Evolutionary conservation across 441 rosid species (phyloP).

Genomic region (Populus hybrid): DNA sequence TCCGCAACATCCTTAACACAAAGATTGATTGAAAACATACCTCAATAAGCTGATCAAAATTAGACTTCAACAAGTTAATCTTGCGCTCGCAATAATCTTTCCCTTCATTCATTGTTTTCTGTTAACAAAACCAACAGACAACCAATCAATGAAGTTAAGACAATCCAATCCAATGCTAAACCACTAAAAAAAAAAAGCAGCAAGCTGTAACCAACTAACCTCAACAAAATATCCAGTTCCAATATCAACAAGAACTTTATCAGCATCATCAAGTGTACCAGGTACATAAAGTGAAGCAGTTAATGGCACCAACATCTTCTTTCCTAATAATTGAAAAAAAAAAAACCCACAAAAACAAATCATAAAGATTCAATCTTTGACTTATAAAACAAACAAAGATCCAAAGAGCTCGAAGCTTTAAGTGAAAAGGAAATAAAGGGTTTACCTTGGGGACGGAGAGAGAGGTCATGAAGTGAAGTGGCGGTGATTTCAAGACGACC

Average conservation of each 20-base stretch:
- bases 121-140: background rate
- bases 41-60: constrained; percentile 92
- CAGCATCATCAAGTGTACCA: constrained; percentile 76
- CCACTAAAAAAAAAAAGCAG: no score
- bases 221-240: constrained; percentile 97
- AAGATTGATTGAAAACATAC: constrained; percentile 28
- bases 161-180: background rate
- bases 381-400: background rate
- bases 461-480: constrained; percentile 77
- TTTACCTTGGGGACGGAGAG: constrained; percentile 67
- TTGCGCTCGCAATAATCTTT: constrained; percentile 45
- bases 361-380: background rate
- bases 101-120: constrained; percentile 82
- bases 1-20: no score
- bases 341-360: background rate
- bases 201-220: constrained; percentile 30
- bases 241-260: constrained; percentile 78
- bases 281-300: constrained; percentile 92
- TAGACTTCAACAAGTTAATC: constrained; percentile 83
- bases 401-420: background rate
- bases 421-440: background rate
- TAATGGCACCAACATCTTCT: constrained; percentile 84
- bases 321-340: constrained; percentile 27
- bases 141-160: background rate
- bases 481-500: constrained; percentile 75